Evolutionary conservation across 495 filamentous ascomycete genomes (phyloP).

Genomic region (Trichoderma erinaceum): DNA sequence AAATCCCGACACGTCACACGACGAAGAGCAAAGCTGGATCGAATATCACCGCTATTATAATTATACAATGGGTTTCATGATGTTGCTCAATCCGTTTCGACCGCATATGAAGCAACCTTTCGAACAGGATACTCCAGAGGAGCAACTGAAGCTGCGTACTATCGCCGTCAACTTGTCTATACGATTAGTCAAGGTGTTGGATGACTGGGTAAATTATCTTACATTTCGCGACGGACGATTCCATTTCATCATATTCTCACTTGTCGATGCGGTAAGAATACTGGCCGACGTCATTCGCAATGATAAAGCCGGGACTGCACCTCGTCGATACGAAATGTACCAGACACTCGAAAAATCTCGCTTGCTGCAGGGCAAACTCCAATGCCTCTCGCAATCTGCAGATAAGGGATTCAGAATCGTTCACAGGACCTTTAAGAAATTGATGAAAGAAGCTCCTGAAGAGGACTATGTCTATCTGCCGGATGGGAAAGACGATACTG

Average conservation of each 20-base stretch:
- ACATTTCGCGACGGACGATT: constrained; percentile 43
- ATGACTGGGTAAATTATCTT: constrained; percentile 36
- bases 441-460: neutral
- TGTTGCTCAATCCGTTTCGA: constrained; percentile 39
- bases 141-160: constrained; percentile 25
- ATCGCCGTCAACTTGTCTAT: constrained; percentile 38
- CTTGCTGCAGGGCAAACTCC: constrained; percentile 33
- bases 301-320: constrained; percentile 36
- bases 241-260: constrained; percentile 46
- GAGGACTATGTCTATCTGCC: neutral
- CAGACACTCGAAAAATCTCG: constrained; percentile 34
- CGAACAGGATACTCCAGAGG: constrained; percentile 23
- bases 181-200: constrained; percentile 36
- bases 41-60: constrained; percentile 45
- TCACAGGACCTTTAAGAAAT: neutral
- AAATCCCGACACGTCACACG: constrained; percentile 41
- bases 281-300: constrained; percentile 48
- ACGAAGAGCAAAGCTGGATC: constrained; percentile 36
- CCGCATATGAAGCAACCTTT: constrained; percentile 34
- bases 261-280: constrained; percentile 46
- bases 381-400: constrained; percentile 25
- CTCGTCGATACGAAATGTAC: constrained; percentile 37
- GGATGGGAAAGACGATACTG: neutral
- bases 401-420: neutral
- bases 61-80: constrained; percentile 43